Conservation (phyloP, 2,329 filamentous ascomycete genomes). For the Aspergillus spinulosporus region DNA sequence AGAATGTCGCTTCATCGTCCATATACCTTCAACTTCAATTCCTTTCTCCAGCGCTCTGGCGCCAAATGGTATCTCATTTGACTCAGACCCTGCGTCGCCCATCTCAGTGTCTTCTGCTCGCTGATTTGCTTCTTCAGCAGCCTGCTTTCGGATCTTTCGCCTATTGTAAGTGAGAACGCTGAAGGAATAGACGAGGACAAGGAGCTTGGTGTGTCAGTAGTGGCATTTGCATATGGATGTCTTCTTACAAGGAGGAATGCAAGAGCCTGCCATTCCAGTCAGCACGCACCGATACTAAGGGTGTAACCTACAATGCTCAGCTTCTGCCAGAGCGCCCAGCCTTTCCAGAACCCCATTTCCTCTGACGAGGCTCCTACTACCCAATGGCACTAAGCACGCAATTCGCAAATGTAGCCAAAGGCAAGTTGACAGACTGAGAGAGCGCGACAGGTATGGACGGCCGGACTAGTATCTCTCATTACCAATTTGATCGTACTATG, state of each 20-base stretch:
- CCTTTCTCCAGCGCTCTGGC: slow-evolving; percentile 81
- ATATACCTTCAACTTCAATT: slow-evolving; percentile 81
- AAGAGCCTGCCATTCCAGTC: slow-evolving; percentile 60
- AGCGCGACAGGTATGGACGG: neutral
- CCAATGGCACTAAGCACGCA: too few species aligned
- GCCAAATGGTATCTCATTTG: slow-evolving; percentile 76
- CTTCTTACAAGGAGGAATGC: slow-evolving; percentile 63
- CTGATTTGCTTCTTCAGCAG: slow-evolving; percentile 67
- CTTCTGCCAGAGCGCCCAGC: slow-evolving; percentile 83
- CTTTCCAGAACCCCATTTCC: slow-evolving; percentile 58
- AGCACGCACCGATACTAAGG: neutral
- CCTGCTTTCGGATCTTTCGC: slow-evolving; percentile 61
- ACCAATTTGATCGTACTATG: neutral
- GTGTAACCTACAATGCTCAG: slow-evolving; percentile 74
- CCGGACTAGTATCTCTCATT: neutral
- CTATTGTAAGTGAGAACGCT: slow-evolving; percentile 60
- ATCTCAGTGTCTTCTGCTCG: slow-evolving; percentile 55
- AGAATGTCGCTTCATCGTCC: slow-evolving; percentile 60
- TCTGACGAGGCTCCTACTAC: slow-evolving; percentile 8
- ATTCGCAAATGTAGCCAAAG: neutral
- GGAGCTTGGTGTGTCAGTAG: slow-evolving; percentile 45
- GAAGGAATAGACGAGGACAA: slow-evolving; percentile 68
- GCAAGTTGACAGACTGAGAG: neutral
- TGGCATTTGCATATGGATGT: neutral
- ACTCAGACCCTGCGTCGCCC: slow-evolving; percentile 53